Percentiles rank a stretch among this genome's conserved stretches.
Conservation (phyloP, 306 rosid genomes). For the Vigna radiata region DNA sequence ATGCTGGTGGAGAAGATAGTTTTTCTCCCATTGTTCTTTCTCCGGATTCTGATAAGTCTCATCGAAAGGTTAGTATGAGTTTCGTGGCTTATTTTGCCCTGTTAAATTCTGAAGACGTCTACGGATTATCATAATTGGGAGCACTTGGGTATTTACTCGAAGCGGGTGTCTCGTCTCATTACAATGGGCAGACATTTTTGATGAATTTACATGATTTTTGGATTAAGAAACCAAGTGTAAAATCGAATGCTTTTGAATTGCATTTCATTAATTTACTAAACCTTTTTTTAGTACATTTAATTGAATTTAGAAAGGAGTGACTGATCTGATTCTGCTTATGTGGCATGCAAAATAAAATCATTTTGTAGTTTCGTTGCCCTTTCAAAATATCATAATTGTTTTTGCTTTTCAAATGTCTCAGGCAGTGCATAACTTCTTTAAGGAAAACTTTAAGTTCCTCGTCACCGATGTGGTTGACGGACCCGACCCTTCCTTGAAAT, state of each 20-base stretch:
- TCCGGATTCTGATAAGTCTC: slow-evolving; percentile 79
- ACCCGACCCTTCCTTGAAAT: slow-evolving; percentile 87
- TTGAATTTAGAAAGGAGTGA: slow-evolving; percentile 7
- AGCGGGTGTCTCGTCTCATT: slow-evolving; percentile 9
- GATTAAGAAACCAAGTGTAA: slow-evolving; percentile 1
- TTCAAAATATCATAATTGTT: not conserved
- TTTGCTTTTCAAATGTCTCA: slow-evolving; percentile 51
- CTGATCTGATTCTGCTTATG: slow-evolving; percentile 7
- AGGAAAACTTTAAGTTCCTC: slow-evolving; percentile 85
- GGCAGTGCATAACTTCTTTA: slow-evolving; percentile 88
- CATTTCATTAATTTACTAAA: not conserved
- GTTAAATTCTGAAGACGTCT: slow-evolving; percentile 16
- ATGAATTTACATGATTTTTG: slow-evolving; percentile 12
- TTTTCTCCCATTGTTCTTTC: slow-evolving; percentile 72
- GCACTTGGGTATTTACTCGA: slow-evolving; percentile 4
- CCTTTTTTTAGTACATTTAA: slow-evolving; percentile 9
- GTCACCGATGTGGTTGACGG: slow-evolving; percentile 90
- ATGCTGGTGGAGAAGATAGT: slow-evolving; percentile 58
- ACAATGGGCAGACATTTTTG: slow-evolving; percentile 4
- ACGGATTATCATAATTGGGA: not conserved
- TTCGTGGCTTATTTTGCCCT: slow-evolving; percentile 17
- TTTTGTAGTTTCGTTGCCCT: slow-evolving; percentile 14
- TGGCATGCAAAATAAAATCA: slow-evolving; percentile 34
- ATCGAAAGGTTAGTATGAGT: slow-evolving; percentile 75
- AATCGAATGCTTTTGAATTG: slow-evolving; percentile 38